Percentiles rank a stretch among this genome's conserved stretches.
Evolutionary conservation across 2,329 filamentous ascomycete genomes (phyloP).

Genomic region (Peltaster fructicola): DNA sequence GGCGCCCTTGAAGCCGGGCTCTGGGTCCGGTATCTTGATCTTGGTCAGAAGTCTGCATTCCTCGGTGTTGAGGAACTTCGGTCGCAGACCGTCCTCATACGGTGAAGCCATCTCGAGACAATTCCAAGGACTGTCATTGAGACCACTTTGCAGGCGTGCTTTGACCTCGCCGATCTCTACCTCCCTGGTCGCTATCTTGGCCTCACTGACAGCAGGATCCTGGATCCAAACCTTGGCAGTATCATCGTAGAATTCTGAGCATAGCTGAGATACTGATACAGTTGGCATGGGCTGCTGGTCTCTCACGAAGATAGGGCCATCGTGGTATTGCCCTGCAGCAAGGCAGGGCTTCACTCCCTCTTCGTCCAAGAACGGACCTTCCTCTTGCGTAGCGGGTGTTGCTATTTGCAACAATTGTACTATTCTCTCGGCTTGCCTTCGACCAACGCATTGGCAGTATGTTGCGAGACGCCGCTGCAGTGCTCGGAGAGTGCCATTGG

Average conservation of each 20-base stretch:
- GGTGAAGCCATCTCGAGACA: slow-evolving; percentile 17
- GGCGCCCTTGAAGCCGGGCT: slow-evolving; percentile 7
- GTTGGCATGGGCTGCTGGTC: slow-evolving; percentile 13
- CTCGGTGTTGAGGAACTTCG: slow-evolving; percentile 15
- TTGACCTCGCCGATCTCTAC: slow-evolving; percentile 13
- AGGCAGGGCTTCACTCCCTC: slow-evolving; percentile 10
- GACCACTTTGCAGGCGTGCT: slow-evolving; percentile 9
- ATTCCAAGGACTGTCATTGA: slow-evolving; percentile 13
- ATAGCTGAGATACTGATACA: slow-evolving; percentile 11
- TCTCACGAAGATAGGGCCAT: slow-evolving; percentile 12
- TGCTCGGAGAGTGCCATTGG: too few species aligned
- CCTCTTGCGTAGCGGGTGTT: slow-evolving; percentile 7
- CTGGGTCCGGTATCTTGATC: slow-evolving; percentile 11
- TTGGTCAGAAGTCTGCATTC: slow-evolving; percentile 18
- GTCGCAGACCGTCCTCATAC: slow-evolving; percentile 16
- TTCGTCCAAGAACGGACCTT: slow-evolving; percentile 11
- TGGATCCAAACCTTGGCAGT: slow-evolving; percentile 13
- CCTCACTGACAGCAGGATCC: slow-evolving; percentile 9
- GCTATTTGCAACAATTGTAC: slow-evolving; percentile 11
- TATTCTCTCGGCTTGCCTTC: slow-evolving; percentile 10
- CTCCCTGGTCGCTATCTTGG: slow-evolving; percentile 4
- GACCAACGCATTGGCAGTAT: too few species aligned
- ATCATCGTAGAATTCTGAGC: slow-evolving; percentile 17
- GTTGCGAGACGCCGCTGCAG: too few species aligned
- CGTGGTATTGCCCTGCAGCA: slow-evolving; percentile 9